These are phyloP conservation scores for Nidularia pulvinata DNA, from an alignment of 768 basidiomycete genomes.

Conservation along the genomic window DNA sequence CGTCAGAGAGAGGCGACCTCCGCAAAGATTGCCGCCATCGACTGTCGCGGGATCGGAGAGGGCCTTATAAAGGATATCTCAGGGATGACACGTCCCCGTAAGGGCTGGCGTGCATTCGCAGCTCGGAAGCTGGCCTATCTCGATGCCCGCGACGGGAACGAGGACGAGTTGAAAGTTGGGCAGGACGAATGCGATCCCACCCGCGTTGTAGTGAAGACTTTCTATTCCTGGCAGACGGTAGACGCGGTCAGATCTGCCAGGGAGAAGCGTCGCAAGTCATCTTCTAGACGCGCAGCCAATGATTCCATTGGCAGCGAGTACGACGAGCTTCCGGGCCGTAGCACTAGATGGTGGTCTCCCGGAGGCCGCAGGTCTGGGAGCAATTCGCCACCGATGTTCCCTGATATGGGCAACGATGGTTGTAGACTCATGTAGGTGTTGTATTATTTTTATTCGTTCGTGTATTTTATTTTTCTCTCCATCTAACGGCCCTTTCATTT, in stretches of 20 bases:
- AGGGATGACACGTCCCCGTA: conserved; percentile 58
- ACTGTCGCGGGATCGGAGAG: conserved; percentile 75
- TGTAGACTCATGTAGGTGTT: conserved; percentile 66
- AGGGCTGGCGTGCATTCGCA: conserved; percentile 75
- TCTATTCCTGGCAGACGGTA: conserved; percentile 86
- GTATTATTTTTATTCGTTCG: too few relatives aligned
- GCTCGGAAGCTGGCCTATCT: conserved; percentile 70
- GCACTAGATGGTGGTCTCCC: conserved; percentile 56
- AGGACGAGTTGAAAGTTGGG: conserved; percentile 63
- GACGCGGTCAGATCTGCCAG: conserved; percentile 69
- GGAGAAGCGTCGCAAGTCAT: conserved; percentile 63
- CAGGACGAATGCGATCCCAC: conserved; percentile 81
- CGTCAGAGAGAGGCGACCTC: conserved; percentile 44
- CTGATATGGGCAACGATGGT: conserved; percentile 52
- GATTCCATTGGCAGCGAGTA: conserved; percentile 29
- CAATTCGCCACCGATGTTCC: conserved; percentile 46
- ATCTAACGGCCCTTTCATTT: too few relatives aligned
- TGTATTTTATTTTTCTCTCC: conserved; percentile 23
- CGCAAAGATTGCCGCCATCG: conserved; percentile 67
- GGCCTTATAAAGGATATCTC: conserved; percentile 60
- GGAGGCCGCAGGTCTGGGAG: conserved; percentile 47
- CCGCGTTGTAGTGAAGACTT: conserved; percentile 79
- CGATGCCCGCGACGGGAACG: conserved; percentile 65
- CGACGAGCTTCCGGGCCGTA: conserved; percentile 14
- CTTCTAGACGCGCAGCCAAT: conserved; percentile 39